A percentile compares a stretch with the other conserved stretches of the same genome.
Evolutionary conservation across 179 eudicot genomes (phyloP).

Genomic region (Heliamphora pulchella): DNA sequence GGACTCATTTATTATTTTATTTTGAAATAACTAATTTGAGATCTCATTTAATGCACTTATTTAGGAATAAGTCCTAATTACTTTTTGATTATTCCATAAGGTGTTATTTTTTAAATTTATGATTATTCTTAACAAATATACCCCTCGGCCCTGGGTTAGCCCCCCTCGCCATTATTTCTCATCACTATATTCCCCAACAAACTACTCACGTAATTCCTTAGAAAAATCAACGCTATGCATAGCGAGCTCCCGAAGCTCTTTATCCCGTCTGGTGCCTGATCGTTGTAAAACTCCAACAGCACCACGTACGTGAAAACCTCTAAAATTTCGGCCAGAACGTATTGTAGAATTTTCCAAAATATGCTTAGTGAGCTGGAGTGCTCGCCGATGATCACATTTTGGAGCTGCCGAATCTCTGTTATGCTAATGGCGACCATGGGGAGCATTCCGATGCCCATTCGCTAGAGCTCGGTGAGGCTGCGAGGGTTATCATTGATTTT

Average conservation of each 20-base stretch:
- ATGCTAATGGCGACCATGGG: constrained; percentile 50
- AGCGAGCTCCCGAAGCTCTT: constrained; percentile 59
- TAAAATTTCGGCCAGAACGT: constrained; percentile 41
- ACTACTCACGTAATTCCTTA: constrained; percentile 50
- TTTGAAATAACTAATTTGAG: too few relatives aligned
- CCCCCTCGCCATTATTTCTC: constrained; percentile 27
- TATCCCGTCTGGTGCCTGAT: constrained; percentile 55
- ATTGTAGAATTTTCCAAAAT: constrained; percentile 54
- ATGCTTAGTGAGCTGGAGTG: constrained; percentile 32
- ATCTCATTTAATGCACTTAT: too few relatives aligned
- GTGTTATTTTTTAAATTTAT: too few relatives aligned
- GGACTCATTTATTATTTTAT: too few relatives aligned
- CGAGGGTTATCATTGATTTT: constrained; percentile 35
- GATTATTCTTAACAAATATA: too few relatives aligned
- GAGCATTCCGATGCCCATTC: constrained; percentile 50
- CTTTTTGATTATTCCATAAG: too few relatives aligned
- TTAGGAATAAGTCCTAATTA: too few relatives aligned
- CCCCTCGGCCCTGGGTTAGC: constrained; percentile 20
- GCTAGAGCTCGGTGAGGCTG: constrained; percentile 49
- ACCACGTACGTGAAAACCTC: constrained; percentile 62
- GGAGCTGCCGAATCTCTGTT: constrained; percentile 34
- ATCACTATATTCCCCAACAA: constrained; percentile 45
- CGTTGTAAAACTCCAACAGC: constrained; percentile 49
- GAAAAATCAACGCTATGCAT: constrained; percentile 53
- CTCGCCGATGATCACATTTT: constrained; percentile 13